These are phyloP conservation scores for Kwoniella europaea DNA, from an alignment of 768 basidiomycete species.

Conservation along the genomic window DNA sequence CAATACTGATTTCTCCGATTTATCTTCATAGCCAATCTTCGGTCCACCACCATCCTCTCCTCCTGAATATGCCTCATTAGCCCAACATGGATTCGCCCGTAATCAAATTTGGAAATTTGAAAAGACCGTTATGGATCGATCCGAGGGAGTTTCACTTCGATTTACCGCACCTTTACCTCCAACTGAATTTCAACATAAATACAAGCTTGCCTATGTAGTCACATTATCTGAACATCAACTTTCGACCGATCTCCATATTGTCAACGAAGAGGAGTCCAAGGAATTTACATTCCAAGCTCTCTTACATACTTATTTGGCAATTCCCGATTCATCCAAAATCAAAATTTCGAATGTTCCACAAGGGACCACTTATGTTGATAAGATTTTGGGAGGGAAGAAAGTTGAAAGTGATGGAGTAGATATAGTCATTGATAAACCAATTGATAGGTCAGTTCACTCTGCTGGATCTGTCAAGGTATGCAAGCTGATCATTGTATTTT, in stretches of 20 bases:
- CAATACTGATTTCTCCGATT: too few relatives aligned
- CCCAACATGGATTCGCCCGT: constrained; percentile 92
- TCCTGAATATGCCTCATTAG: constrained; percentile 66
- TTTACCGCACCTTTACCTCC: constrained; percentile 73
- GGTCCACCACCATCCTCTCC: constrained; percentile 73
- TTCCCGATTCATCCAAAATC: constrained; percentile 64
- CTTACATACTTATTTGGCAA: constrained; percentile 84
- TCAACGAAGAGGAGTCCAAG: constrained; percentile 64
- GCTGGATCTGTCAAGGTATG: background rate
- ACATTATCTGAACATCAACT: constrained; percentile 75
- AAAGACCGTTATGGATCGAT: constrained; percentile 69
- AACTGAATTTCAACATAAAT: constrained; percentile 67
- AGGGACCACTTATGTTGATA: constrained; percentile 75
- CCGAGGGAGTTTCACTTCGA: constrained; percentile 73
- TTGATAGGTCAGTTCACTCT: constrained; percentile 43
- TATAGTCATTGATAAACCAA: constrained; percentile 44
- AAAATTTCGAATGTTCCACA: constrained; percentile 71
- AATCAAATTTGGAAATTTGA: constrained; percentile 75
- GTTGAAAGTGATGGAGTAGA: constrained; percentile 64
- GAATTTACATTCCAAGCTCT: constrained; percentile 86
- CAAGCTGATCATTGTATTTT: background rate
- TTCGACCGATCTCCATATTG: constrained; percentile 77
- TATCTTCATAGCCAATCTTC: constrained; percentile 70
- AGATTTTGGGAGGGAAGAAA: constrained; percentile 60
- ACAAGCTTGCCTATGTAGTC: constrained; percentile 79